Conservation (phyloP, 805 yeast genomes). For the Candida chauliodis region DNA sequence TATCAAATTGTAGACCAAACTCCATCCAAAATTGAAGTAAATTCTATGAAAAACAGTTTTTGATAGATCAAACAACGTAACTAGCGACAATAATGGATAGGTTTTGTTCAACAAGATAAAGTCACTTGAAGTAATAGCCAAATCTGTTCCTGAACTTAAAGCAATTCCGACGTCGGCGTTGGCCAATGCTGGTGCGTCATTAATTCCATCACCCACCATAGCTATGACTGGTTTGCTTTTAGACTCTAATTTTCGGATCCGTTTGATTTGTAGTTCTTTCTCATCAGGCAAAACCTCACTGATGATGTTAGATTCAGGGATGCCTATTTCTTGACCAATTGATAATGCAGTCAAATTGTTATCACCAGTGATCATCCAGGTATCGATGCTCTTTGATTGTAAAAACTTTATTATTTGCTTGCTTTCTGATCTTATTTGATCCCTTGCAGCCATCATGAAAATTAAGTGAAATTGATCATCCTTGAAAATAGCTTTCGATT, state of each 20-base stretch:
- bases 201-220: constrained; percentile 83
- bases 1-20: constrained; percentile 51
- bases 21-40: constrained; percentile 58
- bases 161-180: constrained; percentile 78
- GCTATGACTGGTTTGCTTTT: constrained; percentile 46
- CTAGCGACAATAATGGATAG: constrained; percentile 48
- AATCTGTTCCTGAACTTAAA: constrained; percentile 70
- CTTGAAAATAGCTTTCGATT: constrained; percentile 23
- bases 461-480: constrained; percentile 34
- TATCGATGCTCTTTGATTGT: constrained; percentile 42
- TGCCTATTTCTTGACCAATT: constrained; percentile 62
- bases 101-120: constrained; percentile 60
- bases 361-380: constrained; percentile 81
- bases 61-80: constrained; percentile 53
- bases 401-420: constrained; percentile 41
- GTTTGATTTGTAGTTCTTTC: constrained; percentile 57
- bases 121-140: constrained; percentile 72
- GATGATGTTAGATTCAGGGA: constrained; percentile 43
- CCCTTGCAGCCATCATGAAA: constrained; percentile 58
- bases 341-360: constrained; percentile 63
- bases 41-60: constrained; percentile 50
- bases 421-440: constrained; percentile 58
- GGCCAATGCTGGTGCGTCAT: constrained; percentile 78
- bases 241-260: constrained; percentile 41
- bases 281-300: constrained; percentile 75